phyloP scores from a whole-genome alignment of 192 early-diverging fungal genomes.

The Backusella morwellensis region DNA sequence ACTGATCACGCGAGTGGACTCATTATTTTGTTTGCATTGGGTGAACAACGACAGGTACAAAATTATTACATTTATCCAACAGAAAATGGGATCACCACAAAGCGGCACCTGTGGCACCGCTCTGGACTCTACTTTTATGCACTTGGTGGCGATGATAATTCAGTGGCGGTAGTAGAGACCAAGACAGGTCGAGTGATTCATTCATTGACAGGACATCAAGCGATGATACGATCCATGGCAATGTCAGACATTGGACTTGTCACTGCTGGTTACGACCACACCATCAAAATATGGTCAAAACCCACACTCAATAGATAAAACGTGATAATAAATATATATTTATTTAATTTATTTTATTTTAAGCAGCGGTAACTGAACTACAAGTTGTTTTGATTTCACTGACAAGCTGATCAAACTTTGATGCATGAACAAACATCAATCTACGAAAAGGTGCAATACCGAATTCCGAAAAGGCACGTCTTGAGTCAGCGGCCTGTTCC shows the following conservation, averaged over 20 bases:
- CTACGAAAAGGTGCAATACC: slow-evolving; percentile 74
- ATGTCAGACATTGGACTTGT: slow-evolving; percentile 46
- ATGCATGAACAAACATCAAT: slow-evolving; percentile 59
- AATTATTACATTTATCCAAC: slow-evolving; percentile 56
- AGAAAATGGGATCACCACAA: slow-evolving; percentile 59
- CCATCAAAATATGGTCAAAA: slow-evolving; percentile 49
- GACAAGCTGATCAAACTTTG: slow-evolving; percentile 53
- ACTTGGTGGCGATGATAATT: slow-evolving; percentile 58
- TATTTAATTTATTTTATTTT: neutral
- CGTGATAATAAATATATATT: neutral
- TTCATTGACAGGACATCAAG: slow-evolving; percentile 55
- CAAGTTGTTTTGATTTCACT: slow-evolving; percentile 47
- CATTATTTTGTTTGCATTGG: slow-evolving; percentile 55
- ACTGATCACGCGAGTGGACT: slow-evolving; percentile 61
- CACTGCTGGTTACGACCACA: slow-evolving; percentile 61
- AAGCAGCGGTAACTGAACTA: neutral
- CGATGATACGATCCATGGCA: slow-evolving; percentile 48
- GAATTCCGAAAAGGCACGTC: slow-evolving; percentile 80
- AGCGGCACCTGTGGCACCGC: slow-evolving; percentile 59
- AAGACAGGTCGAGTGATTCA: slow-evolving; percentile 42
- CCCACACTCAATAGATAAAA: neutral
- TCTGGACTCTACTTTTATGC: slow-evolving; percentile 63
- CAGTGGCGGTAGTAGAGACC: slow-evolving; percentile 53
- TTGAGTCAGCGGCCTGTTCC: slow-evolving; percentile 67
- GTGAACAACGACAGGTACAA: slow-evolving; percentile 45